A percentile compares a stretch with the other conserved stretches of the same genome.
These are phyloP conservation scores for Dichotomocladium elegans DNA, from an alignment of 371 early-diverging fungal genomes.

Conservation along the genomic window DNA sequence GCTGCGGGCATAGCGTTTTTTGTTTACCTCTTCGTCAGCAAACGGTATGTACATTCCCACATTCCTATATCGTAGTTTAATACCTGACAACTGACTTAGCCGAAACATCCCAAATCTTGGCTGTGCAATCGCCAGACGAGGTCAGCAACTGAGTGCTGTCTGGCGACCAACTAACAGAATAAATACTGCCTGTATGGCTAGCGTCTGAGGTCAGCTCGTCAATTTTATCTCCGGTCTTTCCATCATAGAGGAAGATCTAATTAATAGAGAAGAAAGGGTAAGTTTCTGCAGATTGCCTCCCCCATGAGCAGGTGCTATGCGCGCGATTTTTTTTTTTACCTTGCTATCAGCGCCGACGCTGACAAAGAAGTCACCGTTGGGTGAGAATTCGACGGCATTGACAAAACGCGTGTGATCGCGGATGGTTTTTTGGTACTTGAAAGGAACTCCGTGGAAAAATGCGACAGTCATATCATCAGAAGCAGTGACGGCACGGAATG, in stretches of 20 bases:
- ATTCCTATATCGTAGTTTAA: too few species aligned
- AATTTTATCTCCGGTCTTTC: conserved; percentile 80
- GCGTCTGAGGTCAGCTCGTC: conserved; percentile 58
- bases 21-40: background rate
- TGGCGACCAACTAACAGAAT: conserved; percentile 84
- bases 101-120: conserved; percentile 90
- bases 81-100: conserved; percentile 69
- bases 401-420: conserved; percentile 87
- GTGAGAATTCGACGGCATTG: conserved; percentile 84
- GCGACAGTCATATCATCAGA: conserved; percentile 90
- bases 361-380: conserved; percentile 79
- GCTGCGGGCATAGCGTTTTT: conserved; percentile 14
- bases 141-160: conserved; percentile 77
- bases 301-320: background rate
- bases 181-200: conserved; percentile 81
- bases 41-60: conserved; percentile 10
- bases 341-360: conserved; percentile 88
- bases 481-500: conserved; percentile 90
- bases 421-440: conserved; percentile 70
- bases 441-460: conserved; percentile 92
- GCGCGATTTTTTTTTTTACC: conserved; percentile 29
- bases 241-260: conserved; percentile 89
- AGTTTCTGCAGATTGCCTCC: background rate
- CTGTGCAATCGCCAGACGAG: conserved; percentile 83
- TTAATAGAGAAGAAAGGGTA: background rate